A percentile compares a stretch with the other conserved stretches of the same genome.
Evolutionary conservation across 345 rosid species (phyloP).

Genomic region (Kernera saxatilis): DNA sequence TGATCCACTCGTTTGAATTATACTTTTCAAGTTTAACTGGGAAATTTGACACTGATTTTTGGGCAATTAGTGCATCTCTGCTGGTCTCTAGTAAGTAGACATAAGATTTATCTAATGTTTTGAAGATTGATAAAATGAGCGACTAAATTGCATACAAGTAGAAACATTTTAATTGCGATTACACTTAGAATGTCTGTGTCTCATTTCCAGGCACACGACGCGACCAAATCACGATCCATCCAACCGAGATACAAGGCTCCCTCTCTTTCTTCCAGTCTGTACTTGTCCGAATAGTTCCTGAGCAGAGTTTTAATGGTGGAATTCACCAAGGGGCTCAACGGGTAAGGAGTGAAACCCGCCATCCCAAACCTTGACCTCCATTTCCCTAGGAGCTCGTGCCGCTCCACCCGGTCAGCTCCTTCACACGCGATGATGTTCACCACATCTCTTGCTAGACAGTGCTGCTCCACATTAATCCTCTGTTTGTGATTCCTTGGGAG

Average conservation of each 20-base stretch:
- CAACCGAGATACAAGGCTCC: slow-evolving; percentile 89
- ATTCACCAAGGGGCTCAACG: slow-evolving; percentile 76
- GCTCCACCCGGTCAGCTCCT: slow-evolving; percentile 78
- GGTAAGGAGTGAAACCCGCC: slow-evolving; percentile 83
- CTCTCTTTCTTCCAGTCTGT: slow-evolving; percentile 78
- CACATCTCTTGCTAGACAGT: slow-evolving; percentile 87
- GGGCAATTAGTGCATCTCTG: not conserved
- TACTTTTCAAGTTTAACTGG: too few relatives aligned
- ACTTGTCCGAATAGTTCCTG: slow-evolving; percentile 52
- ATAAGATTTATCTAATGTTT: not conserved
- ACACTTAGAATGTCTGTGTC: slow-evolving; percentile 1
- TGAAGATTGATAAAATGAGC: not conserved
- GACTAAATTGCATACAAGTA: slow-evolving; percentile 5
- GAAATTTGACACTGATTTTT: not conserved
- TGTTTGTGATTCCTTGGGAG: slow-evolving; percentile 71
- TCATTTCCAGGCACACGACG: slow-evolving; percentile 87
- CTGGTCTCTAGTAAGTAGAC: not conserved
- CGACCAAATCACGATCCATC: slow-evolving; percentile 87
- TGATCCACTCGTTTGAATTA: too few relatives aligned
- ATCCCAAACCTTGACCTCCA: slow-evolving; percentile 78
- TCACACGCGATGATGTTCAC: slow-evolving; percentile 94
- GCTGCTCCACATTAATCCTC: slow-evolving; percentile 93
- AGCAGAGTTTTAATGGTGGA: slow-evolving; percentile 63
- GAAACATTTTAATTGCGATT: not conserved
- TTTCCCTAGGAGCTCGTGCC: slow-evolving; percentile 85